A percentile compares a stretch with the other conserved stretches of the same genome.
Conservation (phyloP, 2,329 filamentous ascomycete genomes). For the Aspergillus pseudotamarii region DNA sequence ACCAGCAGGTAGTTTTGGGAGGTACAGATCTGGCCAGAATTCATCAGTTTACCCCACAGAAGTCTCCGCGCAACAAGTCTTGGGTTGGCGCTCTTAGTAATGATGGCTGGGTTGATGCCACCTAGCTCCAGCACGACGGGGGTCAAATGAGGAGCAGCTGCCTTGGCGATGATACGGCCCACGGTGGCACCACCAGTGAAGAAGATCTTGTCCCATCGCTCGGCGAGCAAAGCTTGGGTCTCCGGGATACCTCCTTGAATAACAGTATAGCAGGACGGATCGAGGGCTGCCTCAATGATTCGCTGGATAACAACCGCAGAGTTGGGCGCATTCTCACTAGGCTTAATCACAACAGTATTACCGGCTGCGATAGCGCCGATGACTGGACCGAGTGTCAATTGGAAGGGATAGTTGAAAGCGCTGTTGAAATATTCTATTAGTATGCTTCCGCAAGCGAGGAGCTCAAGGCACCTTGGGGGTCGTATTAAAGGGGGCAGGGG, state of each 20-base stretch:
- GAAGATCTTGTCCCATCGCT: conserved; percentile 98
- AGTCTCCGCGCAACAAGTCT: conserved; percentile 79
- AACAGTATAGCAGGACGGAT: conserved; percentile 73
- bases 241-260: conserved; percentile 82
- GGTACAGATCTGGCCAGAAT: conserved; percentile 89
- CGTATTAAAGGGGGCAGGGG: background rate
- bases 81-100: conserved; percentile 81
- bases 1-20: conserved; percentile 91
- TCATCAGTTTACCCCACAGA: conserved; percentile 84
- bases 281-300: conserved; percentile 74
- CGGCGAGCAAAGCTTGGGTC: conserved; percentile 77
- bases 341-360: conserved; percentile 88
- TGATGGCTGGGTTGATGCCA: conserved; percentile 86
- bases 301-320: conserved; percentile 78
- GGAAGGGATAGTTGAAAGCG: conserved; percentile 91
- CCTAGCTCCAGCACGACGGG: conserved; percentile 89
- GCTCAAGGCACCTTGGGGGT: background rate
- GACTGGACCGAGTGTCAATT: conserved; percentile 75
- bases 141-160: conserved; percentile 85
- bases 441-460: background rate
- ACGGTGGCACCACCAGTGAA: conserved; percentile 83
- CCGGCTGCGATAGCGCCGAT: conserved; percentile 91
- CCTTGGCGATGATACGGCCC: conserved; percentile 84
- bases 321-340: conserved; percentile 77
- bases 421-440: conserved; percentile 38